Evolutionary conservation across 2,329 filamentous ascomycete genomes (phyloP), one percentile per base, ranked within the genome.

Genomic region (Penicillium sp.): DNA sequence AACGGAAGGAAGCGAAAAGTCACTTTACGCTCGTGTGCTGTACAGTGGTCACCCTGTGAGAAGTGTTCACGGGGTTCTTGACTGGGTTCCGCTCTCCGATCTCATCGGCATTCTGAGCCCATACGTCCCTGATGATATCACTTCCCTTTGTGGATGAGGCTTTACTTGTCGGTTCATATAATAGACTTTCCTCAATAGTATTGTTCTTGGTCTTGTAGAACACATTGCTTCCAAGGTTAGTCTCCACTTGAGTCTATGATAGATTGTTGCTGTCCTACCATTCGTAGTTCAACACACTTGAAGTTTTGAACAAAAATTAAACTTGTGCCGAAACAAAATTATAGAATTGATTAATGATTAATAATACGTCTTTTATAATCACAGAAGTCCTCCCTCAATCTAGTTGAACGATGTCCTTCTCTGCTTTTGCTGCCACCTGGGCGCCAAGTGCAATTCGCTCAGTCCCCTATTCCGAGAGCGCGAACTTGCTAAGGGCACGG

Each of bases 401-500:
- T 27, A 27, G 24, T 6, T 8, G 8, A 27, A 27, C 8, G 3
- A 27, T 27, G 24, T 27, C 5, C 24, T 6, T 27, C 5, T 27
- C 24, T 27, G 5, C 24, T 27, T 27, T 8, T 27, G 24, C 24
- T 27, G 32, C 11, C 32, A 10, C 32, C 32, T 5, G 32, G 14
- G 11, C 10, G 5, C 32, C 32, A 34, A 36, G 16, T 4, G 6
- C 11, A 2, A 27, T 16, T 49, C 44, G 56, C 10, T 40, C 46
- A 22, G 22, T 5, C 3, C 16, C 21, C 11, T 36, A 31, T n/a
- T 48, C 39, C 29, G 55, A 64, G n/a, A 56, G 5, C 27, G 64
- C 70, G 58, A 73, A 74, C 54, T 66, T 70, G 36, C 65, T 70
- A 57, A 67, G 56, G 38, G 69, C 64, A 43, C 71, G 66, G 43